Conservation (phyloP, 2,329 filamentous ascomycete genomes). For the Akanthomyces dipterigenus region DNA sequence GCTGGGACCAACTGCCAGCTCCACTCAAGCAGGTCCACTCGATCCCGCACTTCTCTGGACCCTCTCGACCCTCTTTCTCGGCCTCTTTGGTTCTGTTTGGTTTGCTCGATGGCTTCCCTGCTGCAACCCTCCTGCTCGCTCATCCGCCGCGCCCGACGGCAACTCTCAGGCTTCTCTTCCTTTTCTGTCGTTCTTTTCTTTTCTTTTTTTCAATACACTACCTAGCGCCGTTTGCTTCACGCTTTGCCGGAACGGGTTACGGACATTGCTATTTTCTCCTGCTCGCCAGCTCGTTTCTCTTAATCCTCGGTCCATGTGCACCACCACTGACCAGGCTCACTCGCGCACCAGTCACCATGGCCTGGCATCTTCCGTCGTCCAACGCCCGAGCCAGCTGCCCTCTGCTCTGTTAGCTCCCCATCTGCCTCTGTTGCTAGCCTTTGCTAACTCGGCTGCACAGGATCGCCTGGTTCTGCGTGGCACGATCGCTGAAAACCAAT, state of each 20-base stretch:
- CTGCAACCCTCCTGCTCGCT: not conserved
- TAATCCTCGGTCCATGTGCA: not conserved
- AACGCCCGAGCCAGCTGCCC: not conserved
- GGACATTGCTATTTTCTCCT: not conserved
- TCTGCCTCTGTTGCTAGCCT: not conserved
- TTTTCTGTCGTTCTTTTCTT: no score
- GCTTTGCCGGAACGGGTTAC: not conserved
- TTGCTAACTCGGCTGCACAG: not conserved
- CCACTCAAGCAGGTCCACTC: conserved; percentile 8
- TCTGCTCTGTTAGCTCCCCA: not conserved
- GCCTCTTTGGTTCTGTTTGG: not conserved
- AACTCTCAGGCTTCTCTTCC: not conserved
- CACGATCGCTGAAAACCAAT: not conserved
- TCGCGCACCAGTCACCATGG: not conserved
- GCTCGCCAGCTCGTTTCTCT: not conserved
- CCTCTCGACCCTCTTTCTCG: not conserved
- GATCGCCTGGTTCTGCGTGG: not conserved
- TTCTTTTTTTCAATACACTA: not conserved
- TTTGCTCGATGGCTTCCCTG: not conserved
- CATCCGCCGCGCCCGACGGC: not conserved
- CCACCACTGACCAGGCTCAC: not conserved
- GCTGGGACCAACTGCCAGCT: not conserved
- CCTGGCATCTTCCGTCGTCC: not conserved
- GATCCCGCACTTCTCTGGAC: not conserved
- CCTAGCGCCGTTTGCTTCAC: not conserved